Conservation (phyloP, 2,329 filamentous ascomycete genomes). For the Thelonectria olida region DNA sequence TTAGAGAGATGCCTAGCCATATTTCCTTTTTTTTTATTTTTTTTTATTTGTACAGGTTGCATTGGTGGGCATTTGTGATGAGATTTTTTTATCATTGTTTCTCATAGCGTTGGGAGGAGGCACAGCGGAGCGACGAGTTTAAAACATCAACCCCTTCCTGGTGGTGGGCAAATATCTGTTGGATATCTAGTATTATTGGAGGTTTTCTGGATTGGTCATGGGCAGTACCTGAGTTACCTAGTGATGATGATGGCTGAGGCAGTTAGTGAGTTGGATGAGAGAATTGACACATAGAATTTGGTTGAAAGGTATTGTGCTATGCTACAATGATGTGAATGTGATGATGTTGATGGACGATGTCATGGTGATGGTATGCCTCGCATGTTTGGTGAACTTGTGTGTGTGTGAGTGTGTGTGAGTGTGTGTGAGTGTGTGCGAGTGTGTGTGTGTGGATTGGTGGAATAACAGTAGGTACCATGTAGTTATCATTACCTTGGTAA, state of each 20-base stretch:
- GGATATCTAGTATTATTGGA: slow-evolving; percentile 14
- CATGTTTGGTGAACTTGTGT: too few relatives aligned
- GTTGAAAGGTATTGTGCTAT: not conserved
- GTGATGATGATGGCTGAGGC: slow-evolving; percentile 8
- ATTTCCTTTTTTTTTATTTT: slow-evolving; percentile 19
- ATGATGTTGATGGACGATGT: too few relatives aligned
- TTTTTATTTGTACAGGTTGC: slow-evolving; percentile 31
- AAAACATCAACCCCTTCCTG: not conserved
- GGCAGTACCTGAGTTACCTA: not conserved
- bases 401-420: too few relatives aligned
- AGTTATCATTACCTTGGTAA: too few relatives aligned
- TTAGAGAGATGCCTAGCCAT: slow-evolving; percentile 1
- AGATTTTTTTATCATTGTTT: slow-evolving; percentile 11
- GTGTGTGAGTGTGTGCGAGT: too few relatives aligned
- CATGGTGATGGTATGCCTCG: too few relatives aligned
- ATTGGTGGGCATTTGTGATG: slow-evolving; percentile 30
- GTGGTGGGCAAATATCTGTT: slow-evolving; percentile 9
- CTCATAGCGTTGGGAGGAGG: slow-evolving; percentile 23
- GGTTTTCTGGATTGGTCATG: slow-evolving; percentile 10
- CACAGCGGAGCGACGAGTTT: slow-evolving; percentile 32
- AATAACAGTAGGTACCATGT: too few relatives aligned
- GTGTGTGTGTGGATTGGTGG: too few relatives aligned
- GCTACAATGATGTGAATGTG: too few relatives aligned
- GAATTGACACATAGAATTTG: slow-evolving; percentile 2
- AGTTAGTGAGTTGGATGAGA: slow-evolving; percentile 11